These are phyloP conservation scores for Pisolithus thermaeus DNA, from an alignment of 1,284 basidiomycete species.

Conservation along the genomic window DNA sequence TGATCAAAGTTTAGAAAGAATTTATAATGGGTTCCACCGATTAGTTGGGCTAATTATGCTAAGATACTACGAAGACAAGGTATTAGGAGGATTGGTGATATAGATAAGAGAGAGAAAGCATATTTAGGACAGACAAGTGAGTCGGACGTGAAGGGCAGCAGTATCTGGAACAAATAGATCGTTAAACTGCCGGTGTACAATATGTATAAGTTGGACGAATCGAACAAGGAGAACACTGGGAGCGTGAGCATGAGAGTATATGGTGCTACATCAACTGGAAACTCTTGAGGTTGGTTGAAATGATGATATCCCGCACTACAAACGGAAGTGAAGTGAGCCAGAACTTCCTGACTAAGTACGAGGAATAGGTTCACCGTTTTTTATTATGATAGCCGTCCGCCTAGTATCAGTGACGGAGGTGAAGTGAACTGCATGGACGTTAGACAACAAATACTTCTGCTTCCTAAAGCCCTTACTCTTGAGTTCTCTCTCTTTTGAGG, in stretches of 20 bases:
- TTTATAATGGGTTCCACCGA: neutral
- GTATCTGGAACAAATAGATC: constrained; percentile 5
- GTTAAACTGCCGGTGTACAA: constrained; percentile 7
- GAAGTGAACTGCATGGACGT: constrained; percentile 52
- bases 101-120: constrained; percentile 4
- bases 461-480: constrained; percentile 44
- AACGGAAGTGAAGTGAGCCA: neutral
- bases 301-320: constrained; percentile 56
- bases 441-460: constrained; percentile 7
- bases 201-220: constrained; percentile 11
- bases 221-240: constrained; percentile 3
- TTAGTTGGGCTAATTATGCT: neutral
- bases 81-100: constrained; percentile 20
- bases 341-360: neutral
- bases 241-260: constrained; percentile 1
- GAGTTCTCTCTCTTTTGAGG: constrained; percentile 63
- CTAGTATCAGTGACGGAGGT: constrained; percentile 74
- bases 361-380: constrained; percentile 37
- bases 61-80: constrained; percentile 4
- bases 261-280: constrained; percentile 46
- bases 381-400: constrained; percentile 51
- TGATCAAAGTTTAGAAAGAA: neutral
- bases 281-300: constrained; percentile 50
- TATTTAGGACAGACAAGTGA: constrained; percentile 8
- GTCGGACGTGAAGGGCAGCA: constrained; percentile 5